Conservation (phyloP, 2,329 filamentous ascomycete genomes). For the Cryphonectria japonica region DNA sequence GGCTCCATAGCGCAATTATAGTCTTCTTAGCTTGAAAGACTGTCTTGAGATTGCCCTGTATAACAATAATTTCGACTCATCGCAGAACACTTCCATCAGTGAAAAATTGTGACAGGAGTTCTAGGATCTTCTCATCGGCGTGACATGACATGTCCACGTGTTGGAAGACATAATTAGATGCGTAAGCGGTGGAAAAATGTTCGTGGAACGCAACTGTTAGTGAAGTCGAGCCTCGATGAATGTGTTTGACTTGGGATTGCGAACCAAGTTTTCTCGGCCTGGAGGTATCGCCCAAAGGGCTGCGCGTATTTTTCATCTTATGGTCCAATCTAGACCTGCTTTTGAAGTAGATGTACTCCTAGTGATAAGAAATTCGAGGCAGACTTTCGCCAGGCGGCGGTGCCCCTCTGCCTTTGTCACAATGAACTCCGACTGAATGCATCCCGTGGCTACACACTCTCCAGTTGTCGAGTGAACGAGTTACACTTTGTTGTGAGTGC, state of each 20-base stretch:
- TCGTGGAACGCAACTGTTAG: not conserved
- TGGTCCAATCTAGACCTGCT: not conserved
- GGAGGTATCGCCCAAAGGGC: not conserved
- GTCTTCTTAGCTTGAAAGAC: slow-evolving; percentile 34
- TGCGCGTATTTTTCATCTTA: not conserved
- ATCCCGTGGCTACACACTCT: slow-evolving; percentile 34
- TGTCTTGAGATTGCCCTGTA: slow-evolving; percentile 28
- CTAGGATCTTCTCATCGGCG: slow-evolving; percentile 29
- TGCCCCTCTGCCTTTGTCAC: slow-evolving; percentile 33
- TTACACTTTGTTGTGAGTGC: slow-evolving; percentile 33
- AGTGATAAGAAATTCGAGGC: slow-evolving; percentile 32
- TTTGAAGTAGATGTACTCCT: not conserved
- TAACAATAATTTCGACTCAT: slow-evolving; percentile 34
- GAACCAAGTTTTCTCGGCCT: not conserved
- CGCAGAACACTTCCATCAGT: slow-evolving; percentile 25
- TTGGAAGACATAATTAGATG: slow-evolving; percentile 33
- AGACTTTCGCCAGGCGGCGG: slow-evolving; percentile 34
- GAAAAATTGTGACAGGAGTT: slow-evolving; percentile 32
- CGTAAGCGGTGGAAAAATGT: slow-evolving; percentile 30
- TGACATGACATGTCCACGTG: slow-evolving; percentile 30
- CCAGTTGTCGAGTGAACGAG: slow-evolving; percentile 37
- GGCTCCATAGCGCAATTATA: slow-evolving; percentile 25
- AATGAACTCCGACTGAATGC: slow-evolving; percentile 32
- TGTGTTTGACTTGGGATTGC: not conserved
- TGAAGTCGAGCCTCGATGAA: not conserved